These are phyloP conservation scores for Oryza brachyantha DNA, from an alignment of 176 grass and related monocot species.

Conservation along the genomic window DNA sequence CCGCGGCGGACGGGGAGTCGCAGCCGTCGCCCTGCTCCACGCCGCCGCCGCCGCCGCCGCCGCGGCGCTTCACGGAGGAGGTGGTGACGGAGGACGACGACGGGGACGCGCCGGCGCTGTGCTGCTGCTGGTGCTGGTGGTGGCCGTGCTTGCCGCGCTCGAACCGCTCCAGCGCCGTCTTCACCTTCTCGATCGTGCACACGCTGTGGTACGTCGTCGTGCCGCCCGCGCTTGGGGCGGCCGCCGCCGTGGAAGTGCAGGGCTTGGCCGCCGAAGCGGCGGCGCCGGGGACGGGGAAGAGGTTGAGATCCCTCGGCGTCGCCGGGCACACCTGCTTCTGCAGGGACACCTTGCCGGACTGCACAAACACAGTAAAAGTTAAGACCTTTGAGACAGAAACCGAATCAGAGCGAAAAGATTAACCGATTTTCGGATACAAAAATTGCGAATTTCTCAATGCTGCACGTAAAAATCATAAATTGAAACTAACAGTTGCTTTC, in stretches of 20 bases:
- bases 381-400: background rate
- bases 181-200: slow-evolving; percentile 86
- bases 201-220: slow-evolving; percentile 72
- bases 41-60: slow-evolving; percentile 9
- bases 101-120: slow-evolving; percentile 41
- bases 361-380: background rate
- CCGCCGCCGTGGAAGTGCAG: background rate
- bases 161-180: slow-evolving; percentile 70
- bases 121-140: background rate
- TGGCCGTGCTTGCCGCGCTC: slow-evolving; percentile 51
- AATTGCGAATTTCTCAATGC: background rate
- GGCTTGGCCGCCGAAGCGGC: background rate
- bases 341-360: slow-evolving; percentile 50
- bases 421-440: background rate
- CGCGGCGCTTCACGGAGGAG: slow-evolving; percentile 56
- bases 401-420: background rate
- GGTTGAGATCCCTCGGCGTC: slow-evolving; percentile 38
- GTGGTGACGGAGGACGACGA: slow-evolving; percentile 71
- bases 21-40: slow-evolving; percentile 65
- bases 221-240: background rate
- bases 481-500: background rate
- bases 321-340: slow-evolving; percentile 36
- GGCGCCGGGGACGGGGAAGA: slow-evolving; percentile 38
- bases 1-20: slow-evolving; percentile 47
- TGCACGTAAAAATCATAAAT: background rate